Evolutionary conservation across 495 filamentous ascomycete species (phyloP).

Genomic region (Geoglossum glabrum): DNA sequence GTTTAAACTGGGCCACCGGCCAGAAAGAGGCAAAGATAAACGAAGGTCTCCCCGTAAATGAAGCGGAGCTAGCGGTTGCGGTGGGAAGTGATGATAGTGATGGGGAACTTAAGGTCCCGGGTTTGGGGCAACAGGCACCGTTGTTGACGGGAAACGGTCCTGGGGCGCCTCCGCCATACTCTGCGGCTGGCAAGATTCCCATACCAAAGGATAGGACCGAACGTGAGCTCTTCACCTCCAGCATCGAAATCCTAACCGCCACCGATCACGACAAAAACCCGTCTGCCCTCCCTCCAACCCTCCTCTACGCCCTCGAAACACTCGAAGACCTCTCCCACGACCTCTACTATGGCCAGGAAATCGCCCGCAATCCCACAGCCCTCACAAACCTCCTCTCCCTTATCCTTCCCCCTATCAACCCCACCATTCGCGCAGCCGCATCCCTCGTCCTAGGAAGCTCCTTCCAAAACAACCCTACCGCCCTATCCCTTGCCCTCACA

Average conservation of each 20-base stretch:
- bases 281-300: constrained; percentile 10
- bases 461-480: constrained; percentile 42
- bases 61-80: constrained; percentile 26
- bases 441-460: constrained; percentile 32
- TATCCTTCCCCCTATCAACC: constrained; percentile 15
- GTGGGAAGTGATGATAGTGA: constrained; percentile 21
- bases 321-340: constrained; percentile 28
- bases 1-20: constrained; percentile 40
- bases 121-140: constrained; percentile 22
- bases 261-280: not conserved
- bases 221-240: constrained; percentile 21
- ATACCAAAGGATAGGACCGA: constrained; percentile 16
- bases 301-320: constrained; percentile 33
- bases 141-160: not conserved
- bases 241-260: constrained; percentile 21
- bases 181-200: constrained; percentile 27
- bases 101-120: constrained; percentile 19
- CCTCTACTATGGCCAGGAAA: constrained; percentile 47
- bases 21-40: constrained; percentile 41
- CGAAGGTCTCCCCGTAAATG: constrained; percentile 17
- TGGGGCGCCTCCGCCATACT: constrained; percentile 9
- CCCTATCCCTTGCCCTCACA: constrained; percentile 16
- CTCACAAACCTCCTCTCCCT: constrained; percentile 22
- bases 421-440: constrained; percentile 22
- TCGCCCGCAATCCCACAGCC: constrained; percentile 22